A percentile compares a stretch with the other conserved stretches of the same genome.
These are phyloP conservation scores for Phlegmacium glaucopus DNA, from an alignment of 768 basidiomycete species.

Conservation along the genomic window DNA sequence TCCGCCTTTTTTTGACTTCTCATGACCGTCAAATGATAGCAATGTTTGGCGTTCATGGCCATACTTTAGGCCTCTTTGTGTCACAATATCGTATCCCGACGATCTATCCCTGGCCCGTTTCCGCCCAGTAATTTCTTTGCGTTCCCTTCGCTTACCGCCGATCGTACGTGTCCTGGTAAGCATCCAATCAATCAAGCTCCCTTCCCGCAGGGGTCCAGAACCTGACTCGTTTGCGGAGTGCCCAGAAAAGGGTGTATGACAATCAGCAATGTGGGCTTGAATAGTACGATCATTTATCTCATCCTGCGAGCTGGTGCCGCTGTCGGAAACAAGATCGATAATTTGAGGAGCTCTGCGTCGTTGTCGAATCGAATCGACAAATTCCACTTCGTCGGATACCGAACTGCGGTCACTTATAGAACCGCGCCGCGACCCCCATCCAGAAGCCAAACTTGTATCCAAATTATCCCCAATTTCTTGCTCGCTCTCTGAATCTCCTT, in stretches of 20 bases:
- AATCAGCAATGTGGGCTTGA: slow-evolving; percentile 17
- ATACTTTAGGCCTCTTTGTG: slow-evolving; percentile 30
- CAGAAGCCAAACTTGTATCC: slow-evolving; percentile 18
- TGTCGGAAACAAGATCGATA: background rate
- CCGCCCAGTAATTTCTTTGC: background rate
- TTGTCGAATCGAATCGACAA: slow-evolving; percentile 7
- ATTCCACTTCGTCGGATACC: slow-evolving; percentile 10
- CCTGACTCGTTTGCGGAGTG: background rate
- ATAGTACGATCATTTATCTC: slow-evolving; percentile 27
- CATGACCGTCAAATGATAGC: slow-evolving; percentile 27
- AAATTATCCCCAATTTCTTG: slow-evolving; percentile 19
- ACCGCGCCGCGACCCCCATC: slow-evolving; percentile 12
- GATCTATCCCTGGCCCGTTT: background rate
- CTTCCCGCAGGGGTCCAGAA: slow-evolving; percentile 29
- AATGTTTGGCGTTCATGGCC: slow-evolving; percentile 33
- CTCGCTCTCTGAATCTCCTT: slow-evolving; percentile 61
- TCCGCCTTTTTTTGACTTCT: background rate
- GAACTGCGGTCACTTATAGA: slow-evolving; percentile 28
- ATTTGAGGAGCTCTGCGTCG: background rate
- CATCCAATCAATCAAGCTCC: slow-evolving; percentile 69
- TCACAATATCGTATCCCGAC: slow-evolving; percentile 32
- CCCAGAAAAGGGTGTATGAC: background rate
- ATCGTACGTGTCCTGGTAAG: slow-evolving; percentile 39
- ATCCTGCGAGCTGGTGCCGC: slow-evolving; percentile 9
- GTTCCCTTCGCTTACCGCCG: slow-evolving; percentile 12